A percentile compares a stretch with the other conserved stretches of the same genome.
These are phyloP conservation scores for Papilionanthe hybrid DNA, from an alignment of 116 monocot genomes.

Conservation along the genomic window DNA sequence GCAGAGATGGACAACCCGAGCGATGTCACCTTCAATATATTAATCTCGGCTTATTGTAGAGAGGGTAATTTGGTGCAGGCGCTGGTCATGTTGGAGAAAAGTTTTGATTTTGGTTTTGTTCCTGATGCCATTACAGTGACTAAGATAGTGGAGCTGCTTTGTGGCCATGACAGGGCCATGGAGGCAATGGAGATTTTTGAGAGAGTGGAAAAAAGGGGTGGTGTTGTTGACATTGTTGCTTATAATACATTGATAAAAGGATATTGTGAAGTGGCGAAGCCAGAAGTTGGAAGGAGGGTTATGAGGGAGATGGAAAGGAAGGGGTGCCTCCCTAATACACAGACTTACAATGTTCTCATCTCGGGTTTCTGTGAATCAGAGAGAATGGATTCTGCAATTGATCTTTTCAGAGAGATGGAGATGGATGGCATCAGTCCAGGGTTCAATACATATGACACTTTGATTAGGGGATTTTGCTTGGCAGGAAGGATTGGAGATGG, in stretches of 20 bases:
- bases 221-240: conserved; percentile 44
- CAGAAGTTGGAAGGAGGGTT: conserved; percentile 30
- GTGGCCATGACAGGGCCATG: conserved; percentile 31
- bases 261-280: conserved; percentile 46
- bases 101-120: conserved; percentile 48
- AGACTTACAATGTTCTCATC: conserved; percentile 56
- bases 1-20: conserved; percentile 41
- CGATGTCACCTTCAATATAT: conserved; percentile 59
- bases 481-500: conserved; percentile 50
- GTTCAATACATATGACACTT: conserved; percentile 45
- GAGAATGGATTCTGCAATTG: conserved; percentile 37
- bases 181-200: conserved; percentile 59
- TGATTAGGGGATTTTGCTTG: conserved; percentile 60
- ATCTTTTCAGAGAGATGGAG: conserved; percentile 53
- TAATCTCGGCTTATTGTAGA: conserved; percentile 60
- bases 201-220: conserved; percentile 50
- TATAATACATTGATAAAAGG: conserved; percentile 67
- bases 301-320: conserved; percentile 79
- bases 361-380: conserved; percentile 38
- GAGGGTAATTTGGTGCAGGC: conserved; percentile 47
- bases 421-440: conserved; percentile 33
- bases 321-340: conserved; percentile 56
- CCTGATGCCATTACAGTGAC: conserved; percentile 56
- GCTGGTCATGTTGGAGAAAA: conserved; percentile 67
- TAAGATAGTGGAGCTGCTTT: conserved; percentile 51